These are phyloP conservation scores for Jacaranda mimosifolia DNA, from an alignment of 257 asterid genomes.

Conservation along the genomic window DNA sequence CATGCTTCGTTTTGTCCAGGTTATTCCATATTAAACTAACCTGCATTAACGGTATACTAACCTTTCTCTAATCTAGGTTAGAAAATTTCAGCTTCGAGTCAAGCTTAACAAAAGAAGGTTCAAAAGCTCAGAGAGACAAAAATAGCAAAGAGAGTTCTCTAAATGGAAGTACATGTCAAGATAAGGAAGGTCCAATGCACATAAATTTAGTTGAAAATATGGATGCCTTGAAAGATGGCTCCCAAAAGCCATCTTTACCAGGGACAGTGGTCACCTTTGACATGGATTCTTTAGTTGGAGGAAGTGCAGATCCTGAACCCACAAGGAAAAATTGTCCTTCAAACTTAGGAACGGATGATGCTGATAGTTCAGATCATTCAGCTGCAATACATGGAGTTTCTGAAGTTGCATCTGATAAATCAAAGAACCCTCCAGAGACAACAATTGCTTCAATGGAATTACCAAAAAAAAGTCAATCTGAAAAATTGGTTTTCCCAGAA, in stretches of 20 bases:
- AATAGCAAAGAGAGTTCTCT: conserved; percentile 37
- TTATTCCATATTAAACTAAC: conserved; percentile 8
- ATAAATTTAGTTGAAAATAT: conserved; percentile 45
- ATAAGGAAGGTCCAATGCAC: conserved; percentile 49
- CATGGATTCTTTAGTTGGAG: conserved; percentile 49
- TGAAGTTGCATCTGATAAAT: conserved; percentile 49
- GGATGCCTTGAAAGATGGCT: conserved; percentile 39
- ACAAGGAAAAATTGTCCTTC: conserved; percentile 46
- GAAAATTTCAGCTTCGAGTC: conserved; percentile 66
- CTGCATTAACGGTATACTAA: conserved; percentile 21
- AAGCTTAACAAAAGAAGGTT: conserved; percentile 47
- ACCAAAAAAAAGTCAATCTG: conserved; percentile 46
- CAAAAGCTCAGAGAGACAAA: conserved; percentile 49
- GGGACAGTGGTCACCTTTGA: conserved; percentile 43
- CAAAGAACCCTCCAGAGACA: conserved; percentile 34
- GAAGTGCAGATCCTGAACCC: conserved; percentile 44
- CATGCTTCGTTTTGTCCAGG: conserved; percentile 20
- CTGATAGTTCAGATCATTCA: conserved; percentile 41
- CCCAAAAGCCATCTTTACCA: conserved; percentile 45
- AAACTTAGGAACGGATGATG: conserved; percentile 43
- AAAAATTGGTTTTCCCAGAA: conserved; percentile 47
- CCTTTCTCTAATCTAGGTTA: conserved; percentile 54
- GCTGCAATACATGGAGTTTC: conserved; percentile 45
- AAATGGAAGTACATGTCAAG: conserved; percentile 45
- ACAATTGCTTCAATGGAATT: conserved; percentile 43